Conservation (phyloP, 1,284 basidiomycete genomes). For the Austropuccinia psidii region DNA sequence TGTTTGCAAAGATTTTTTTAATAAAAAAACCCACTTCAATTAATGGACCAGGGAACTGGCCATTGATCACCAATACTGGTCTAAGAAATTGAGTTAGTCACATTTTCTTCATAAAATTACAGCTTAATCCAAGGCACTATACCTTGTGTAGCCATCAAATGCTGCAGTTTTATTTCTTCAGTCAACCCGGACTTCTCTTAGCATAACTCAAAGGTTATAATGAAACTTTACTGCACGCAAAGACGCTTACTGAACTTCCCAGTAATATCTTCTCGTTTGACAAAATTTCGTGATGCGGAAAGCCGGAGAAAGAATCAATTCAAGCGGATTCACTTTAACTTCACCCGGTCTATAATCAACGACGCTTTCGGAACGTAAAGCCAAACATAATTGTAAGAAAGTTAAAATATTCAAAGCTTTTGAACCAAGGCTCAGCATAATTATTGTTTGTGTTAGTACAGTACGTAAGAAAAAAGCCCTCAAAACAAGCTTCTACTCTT, state of each 20-base stretch:
- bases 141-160: not conserved
- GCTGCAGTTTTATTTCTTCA: not conserved
- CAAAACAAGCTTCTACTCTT: too few relatives aligned
- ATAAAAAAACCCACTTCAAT: constrained; percentile 52
- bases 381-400: too few relatives aligned
- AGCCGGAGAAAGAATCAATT: not conserved
- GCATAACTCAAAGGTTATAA: not conserved
- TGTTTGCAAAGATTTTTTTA: not conserved
- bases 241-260: not conserved
- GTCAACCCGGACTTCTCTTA: not conserved
- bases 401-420: too few relatives aligned
- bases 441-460: too few relatives aligned
- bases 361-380: too few relatives aligned
- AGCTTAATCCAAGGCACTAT: not conserved
- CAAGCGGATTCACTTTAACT: not conserved
- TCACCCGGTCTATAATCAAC: too few relatives aligned
- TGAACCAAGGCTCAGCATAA: too few relatives aligned
- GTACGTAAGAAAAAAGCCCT: too few relatives aligned
- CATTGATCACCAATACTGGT: constrained; percentile 53
- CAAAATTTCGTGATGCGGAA: not conserved
- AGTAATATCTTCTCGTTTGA: not conserved
- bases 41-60: constrained; percentile 52
- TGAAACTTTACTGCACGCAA: not conserved
- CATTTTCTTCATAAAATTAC: not conserved
- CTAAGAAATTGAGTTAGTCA: constrained; percentile 49